A percentile compares a stretch with the other conserved stretches of the same genome.
phyloP scores from a whole-genome alignment of 495 filamentous ascomycete genomes.

The Apiosordaria backusii region DNA sequence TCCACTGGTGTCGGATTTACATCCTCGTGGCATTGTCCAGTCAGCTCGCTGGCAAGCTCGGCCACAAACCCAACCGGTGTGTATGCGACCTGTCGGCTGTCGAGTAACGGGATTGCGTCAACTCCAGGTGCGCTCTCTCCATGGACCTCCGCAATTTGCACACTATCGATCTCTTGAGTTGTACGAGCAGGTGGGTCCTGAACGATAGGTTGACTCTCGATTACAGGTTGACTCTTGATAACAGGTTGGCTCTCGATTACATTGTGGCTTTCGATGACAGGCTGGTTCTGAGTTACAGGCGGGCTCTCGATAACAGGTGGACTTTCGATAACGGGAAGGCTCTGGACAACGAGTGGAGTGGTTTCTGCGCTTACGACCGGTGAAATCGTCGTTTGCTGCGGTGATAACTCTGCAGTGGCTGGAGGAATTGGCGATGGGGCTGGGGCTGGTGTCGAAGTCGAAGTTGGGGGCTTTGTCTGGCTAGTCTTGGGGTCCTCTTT shows the following conservation, averaged over 20 bases:
- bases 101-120: slow-evolving; percentile 16
- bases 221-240: slow-evolving; percentile 6
- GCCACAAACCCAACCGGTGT: slow-evolving; percentile 44
- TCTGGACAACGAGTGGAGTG: slow-evolving; percentile 20
- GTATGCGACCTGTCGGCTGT: slow-evolving; percentile 17
- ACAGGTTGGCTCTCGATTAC: slow-evolving; percentile 13
- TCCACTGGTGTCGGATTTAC: slow-evolving; percentile 43
- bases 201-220: not conserved
- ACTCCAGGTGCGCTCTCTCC: not conserved
- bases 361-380: slow-evolving; percentile 23
- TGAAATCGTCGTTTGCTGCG: slow-evolving; percentile 15
- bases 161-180: slow-evolving; percentile 15
- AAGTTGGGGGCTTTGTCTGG: not conserved
- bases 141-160: not conserved
- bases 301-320: slow-evolving; percentile 16
- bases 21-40: slow-evolving; percentile 34
- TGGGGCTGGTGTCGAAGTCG: not conserved
- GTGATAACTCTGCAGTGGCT: not conserved
- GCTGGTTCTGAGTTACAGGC: slow-evolving; percentile 16
- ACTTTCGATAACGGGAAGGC: not conserved
- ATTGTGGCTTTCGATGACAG: slow-evolving; percentile 4
- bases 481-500: slow-evolving; percentile 3
- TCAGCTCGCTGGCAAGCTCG: slow-evolving; percentile 40
- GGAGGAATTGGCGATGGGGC: not conserved
- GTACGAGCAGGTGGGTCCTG: slow-evolving; percentile 18